A percentile compares a stretch with the other conserved stretches of the same genome.
These are phyloP conservation scores for Groenewaldozyma salmanticensis DNA, from an alignment of 805 yeast species.

Conservation along the genomic window DNA sequence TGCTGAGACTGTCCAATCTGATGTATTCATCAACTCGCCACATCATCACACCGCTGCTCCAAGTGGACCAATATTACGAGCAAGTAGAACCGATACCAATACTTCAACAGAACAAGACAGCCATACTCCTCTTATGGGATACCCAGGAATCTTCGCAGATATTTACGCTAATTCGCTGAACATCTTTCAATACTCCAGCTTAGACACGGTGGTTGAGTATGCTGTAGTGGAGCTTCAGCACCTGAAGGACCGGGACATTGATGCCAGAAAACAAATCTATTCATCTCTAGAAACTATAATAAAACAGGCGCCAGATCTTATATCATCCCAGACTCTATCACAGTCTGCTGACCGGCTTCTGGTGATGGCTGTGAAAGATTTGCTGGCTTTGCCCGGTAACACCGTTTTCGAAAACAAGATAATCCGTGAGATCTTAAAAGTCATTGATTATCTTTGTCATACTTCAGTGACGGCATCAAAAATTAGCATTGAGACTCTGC, in stretches of 20 bases:
- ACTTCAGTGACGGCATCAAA: conserved; percentile 10
- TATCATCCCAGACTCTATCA: conserved; percentile 11
- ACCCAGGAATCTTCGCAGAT: conserved; percentile 4
- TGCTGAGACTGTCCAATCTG: too few relatives aligned
- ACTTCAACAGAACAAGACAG: too few relatives aligned
- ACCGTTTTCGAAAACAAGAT: conserved; percentile 12
- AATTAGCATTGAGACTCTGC: conserved; percentile 11
- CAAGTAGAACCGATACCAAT: too few relatives aligned
- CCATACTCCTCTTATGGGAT: not conserved
- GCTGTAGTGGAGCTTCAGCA: conserved; percentile 9
- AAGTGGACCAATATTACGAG: too few relatives aligned
- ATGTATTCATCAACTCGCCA: too few relatives aligned
- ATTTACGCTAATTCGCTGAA: conserved; percentile 11
- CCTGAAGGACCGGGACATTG: conserved; percentile 4
- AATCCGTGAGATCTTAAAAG: conserved; percentile 11
- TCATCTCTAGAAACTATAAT: conserved; percentile 11
- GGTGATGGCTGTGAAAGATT: conserved; percentile 13
- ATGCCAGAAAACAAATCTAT: conserved; percentile 7
- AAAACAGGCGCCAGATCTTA: conserved; percentile 3
- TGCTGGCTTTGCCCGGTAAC: too few relatives aligned
- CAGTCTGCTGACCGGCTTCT: conserved; percentile 8
- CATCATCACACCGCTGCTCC: too few relatives aligned
- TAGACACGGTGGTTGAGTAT: conserved; percentile 12
- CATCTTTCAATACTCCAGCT: conserved; percentile 3
- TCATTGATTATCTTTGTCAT: conserved; percentile 16